Percentiles rank a stretch among this genome's conserved stretches.
phyloP scores from a whole-genome alignment of 2,329 filamentous ascomycete genomes.

The Aspergillus nomiae region DNA sequence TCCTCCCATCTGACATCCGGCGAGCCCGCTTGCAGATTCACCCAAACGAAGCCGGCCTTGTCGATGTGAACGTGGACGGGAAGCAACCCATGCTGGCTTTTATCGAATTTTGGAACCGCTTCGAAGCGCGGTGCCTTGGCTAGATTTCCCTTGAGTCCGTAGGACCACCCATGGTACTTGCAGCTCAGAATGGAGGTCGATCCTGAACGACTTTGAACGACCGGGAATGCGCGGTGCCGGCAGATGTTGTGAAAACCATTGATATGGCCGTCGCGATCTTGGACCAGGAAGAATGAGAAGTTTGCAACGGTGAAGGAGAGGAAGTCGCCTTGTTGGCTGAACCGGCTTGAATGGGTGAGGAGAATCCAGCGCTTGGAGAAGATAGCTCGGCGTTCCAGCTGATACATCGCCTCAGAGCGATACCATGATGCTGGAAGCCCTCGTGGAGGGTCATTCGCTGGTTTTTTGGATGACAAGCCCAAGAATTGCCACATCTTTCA shows the following conservation, averaged over 20 bases:
- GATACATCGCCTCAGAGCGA: conserved; percentile 27
- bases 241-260: conserved; percentile 29
- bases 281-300: background rate
- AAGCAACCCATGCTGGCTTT: conserved; percentile 19
- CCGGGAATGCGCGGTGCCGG: conserved; percentile 22
- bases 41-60: conserved; percentile 27
- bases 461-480: background rate
- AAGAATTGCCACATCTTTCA: background rate
- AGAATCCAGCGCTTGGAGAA: conserved; percentile 30
- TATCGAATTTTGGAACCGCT: conserved; percentile 21
- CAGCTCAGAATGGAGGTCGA: conserved; percentile 22
- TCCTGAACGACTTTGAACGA: conserved; percentile 17
- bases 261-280: conserved; percentile 9
- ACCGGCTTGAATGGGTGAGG: conserved; percentile 22
- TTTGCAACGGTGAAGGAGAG: conserved; percentile 6
- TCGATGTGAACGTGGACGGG: conserved; percentile 25
- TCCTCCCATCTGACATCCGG: conserved; percentile 24
- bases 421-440: conserved; percentile 29
- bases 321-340: conserved; percentile 26
- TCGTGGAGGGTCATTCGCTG: conserved; percentile 8
- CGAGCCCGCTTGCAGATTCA: conserved; percentile 23
- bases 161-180: conserved; percentile 31
- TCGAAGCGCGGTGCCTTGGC: conserved; percentile 27
- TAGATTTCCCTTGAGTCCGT: conserved; percentile 26
- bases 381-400: conserved; percentile 28